A percentile compares a stretch with the other conserved stretches of the same genome.
Evolutionary conservation across 441 rosid genomes (phyloP).

Genomic region (Sinapis alba): DNA sequence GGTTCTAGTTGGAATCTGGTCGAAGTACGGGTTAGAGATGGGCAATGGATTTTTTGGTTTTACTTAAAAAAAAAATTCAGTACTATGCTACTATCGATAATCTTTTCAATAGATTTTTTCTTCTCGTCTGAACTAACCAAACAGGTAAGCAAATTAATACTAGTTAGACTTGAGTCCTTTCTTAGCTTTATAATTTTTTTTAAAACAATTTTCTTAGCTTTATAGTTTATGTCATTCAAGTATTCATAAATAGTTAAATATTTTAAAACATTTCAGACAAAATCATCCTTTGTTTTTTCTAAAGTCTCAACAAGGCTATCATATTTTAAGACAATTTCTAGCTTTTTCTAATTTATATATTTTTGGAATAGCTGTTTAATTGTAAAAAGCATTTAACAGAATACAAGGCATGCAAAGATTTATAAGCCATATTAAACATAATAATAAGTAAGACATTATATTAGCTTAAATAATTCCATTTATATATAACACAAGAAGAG

Average conservation of each 20-base stretch:
- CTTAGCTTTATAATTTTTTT: background rate
- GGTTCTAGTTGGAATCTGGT: background rate
- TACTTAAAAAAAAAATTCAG: background rate
- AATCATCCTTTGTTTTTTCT: background rate
- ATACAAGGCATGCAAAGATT: background rate
- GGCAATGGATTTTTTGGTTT: background rate
- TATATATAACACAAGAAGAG: constrained; percentile 13
- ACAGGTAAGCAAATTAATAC: constrained; percentile 12
- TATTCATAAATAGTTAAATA: background rate
- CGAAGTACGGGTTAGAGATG: background rate
- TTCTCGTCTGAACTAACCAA: constrained; percentile 1
- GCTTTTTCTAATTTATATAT: background rate
- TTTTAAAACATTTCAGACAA: background rate
- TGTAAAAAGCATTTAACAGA: background rate
- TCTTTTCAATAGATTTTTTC: background rate
- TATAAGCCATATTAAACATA: background rate
- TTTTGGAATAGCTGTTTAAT: background rate
- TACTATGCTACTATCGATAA: too few species aligned
- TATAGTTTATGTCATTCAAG: background rate
- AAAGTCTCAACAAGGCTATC: background rate
- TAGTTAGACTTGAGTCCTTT: background rate
- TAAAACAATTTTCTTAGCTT: too few species aligned
- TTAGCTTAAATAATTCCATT: background rate
- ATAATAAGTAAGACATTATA: background rate
- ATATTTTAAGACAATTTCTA: background rate